Evolutionary conservation across 176 grass and related monocot species (phyloP).

Genomic region (Oryza longistaminata): DNA sequence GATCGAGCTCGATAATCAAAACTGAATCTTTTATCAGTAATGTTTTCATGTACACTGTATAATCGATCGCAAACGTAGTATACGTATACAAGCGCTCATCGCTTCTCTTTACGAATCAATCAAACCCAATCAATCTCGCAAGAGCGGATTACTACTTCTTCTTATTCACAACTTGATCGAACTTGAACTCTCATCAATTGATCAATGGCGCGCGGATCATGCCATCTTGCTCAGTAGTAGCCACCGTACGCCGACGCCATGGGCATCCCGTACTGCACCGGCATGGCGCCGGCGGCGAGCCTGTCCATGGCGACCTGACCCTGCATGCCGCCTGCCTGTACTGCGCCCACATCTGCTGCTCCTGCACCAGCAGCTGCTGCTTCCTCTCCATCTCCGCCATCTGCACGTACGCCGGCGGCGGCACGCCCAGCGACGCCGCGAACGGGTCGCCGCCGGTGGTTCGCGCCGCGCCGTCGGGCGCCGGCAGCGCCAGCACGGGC

Average conservation of each 20-base stretch:
- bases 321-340: constrained; percentile 67
- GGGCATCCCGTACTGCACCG: constrained; percentile 50
- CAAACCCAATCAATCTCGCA: not conserved
- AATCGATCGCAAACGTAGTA: not conserved
- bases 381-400: constrained; percentile 83
- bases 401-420: constrained; percentile 80
- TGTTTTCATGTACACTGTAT: not conserved
- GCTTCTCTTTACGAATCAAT: not conserved
- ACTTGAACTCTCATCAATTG: not conserved
- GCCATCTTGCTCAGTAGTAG: not conserved
- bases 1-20: not conserved
- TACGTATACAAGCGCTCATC: not conserved
- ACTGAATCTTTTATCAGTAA: not conserved
- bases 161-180: not conserved
- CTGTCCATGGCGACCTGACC: constrained; percentile 46
- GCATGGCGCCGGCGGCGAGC: constrained; percentile 35
- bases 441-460: constrained; percentile 63
- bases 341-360: constrained; percentile 79
- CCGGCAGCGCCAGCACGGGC: constrained; percentile 62
- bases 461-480: constrained; percentile 47
- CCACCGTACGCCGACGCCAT: not conserved
- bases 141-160: not conserved
- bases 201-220: not conserved
- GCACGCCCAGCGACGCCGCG: constrained; percentile 59
- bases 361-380: constrained; percentile 70